phyloP scores from a whole-genome alignment of 306 rosid species.

The Trifolium fragiferum region DNA sequence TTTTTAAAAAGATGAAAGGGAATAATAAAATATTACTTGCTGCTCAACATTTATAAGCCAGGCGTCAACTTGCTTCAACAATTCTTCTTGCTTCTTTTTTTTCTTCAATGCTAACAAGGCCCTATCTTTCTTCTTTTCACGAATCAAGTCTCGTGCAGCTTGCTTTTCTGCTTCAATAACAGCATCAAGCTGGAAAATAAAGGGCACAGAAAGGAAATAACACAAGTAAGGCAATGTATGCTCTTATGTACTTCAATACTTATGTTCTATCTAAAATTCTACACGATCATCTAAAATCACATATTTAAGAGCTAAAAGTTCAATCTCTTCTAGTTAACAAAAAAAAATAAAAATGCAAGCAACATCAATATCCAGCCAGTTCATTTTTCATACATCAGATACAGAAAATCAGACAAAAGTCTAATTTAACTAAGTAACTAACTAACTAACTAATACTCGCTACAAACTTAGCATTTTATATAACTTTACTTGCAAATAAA shows the following conservation, averaged over 20 bases:
- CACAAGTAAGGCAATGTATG: constrained; percentile 25
- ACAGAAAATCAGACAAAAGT: background rate
- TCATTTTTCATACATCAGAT: constrained; percentile 5
- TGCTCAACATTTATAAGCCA: constrained; percentile 98
- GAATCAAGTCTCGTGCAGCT: constrained; percentile 91
- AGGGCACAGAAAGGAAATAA: constrained; percentile 9
- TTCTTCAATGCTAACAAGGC: constrained; percentile 90
- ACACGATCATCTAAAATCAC: background rate
- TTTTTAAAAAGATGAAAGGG: background rate
- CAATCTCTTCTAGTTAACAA: constrained; percentile 2
- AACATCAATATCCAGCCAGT: background rate
- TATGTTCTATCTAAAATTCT: constrained; percentile 20
- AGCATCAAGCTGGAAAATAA: constrained; percentile 75
- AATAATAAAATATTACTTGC: constrained; percentile 60
- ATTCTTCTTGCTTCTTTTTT: constrained; percentile 89
- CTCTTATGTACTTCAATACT: constrained; percentile 6
- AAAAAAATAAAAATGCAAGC: constrained; percentile 2
- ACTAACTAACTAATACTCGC: background rate
- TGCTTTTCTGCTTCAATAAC: constrained; percentile 96
- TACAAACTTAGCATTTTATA: background rate
- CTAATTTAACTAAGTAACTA: background rate
- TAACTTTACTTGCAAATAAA: background rate
- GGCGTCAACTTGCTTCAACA: constrained; percentile 90
- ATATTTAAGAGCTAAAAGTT: background rate
- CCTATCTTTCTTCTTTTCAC: constrained; percentile 88